Conservation (phyloP, 495 filamentous ascomycete species). For the Cairneyella variabilis region DNA sequence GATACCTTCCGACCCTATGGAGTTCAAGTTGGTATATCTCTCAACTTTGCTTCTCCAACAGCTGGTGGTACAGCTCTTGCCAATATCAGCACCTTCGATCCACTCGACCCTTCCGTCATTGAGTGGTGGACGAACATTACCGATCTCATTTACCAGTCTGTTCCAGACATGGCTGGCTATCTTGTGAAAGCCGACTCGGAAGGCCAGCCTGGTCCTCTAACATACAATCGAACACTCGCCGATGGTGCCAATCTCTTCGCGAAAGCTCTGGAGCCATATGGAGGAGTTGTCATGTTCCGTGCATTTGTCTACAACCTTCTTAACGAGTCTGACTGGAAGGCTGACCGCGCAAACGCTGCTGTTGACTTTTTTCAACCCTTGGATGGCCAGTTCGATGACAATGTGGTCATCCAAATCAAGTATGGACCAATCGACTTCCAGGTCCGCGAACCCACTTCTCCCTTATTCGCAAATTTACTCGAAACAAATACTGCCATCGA, state of each 20-base stretch:
- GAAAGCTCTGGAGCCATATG: conserved; percentile 52
- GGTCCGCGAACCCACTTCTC: conserved; percentile 65
- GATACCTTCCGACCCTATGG: conserved; percentile 65
- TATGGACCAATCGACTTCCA: conserved; percentile 76
- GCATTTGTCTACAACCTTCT: conserved; percentile 69
- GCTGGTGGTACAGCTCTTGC: no score
- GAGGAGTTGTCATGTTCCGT: conserved; percentile 69
- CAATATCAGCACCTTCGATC: conserved; percentile 60
- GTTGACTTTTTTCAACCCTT: conserved; percentile 63
- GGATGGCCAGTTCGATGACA: conserved; percentile 64
- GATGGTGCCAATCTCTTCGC: conserved; percentile 71
- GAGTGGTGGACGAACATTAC: conserved; percentile 60
- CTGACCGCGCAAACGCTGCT: conserved; percentile 66
- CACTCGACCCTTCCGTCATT: conserved; percentile 55
- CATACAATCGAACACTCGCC: conserved; percentile 65
- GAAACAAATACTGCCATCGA: conserved; percentile 60
- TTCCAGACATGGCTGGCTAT: conserved; percentile 68
- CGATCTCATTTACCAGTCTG: conserved; percentile 49
- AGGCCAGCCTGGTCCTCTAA: conserved; percentile 65
- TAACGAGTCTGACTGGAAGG: conserved; percentile 56
- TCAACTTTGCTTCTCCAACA: conserved; percentile 65
- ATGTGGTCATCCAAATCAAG: conserved; percentile 71
- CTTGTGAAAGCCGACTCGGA: conserved; percentile 73
- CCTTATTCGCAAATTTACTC: conserved; percentile 60
- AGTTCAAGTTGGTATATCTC: conserved; percentile 59